Percentiles rank a stretch among this genome's conserved stretches.
Conservation (phyloP, 768 basidiomycete genomes). For the Postia placenta region DNA sequence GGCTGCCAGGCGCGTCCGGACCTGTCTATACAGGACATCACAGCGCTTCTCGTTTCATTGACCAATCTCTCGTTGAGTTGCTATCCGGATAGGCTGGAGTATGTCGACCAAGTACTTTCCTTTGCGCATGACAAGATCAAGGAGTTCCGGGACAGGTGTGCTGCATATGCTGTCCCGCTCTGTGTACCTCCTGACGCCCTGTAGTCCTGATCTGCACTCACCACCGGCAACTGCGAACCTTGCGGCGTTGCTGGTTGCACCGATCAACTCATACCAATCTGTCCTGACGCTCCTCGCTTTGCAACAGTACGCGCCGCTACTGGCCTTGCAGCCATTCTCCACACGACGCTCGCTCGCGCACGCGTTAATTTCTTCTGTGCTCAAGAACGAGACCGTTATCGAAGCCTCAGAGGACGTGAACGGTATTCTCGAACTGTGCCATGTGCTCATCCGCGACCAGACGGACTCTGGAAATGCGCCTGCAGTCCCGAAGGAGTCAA, state of each 20-base stretch:
- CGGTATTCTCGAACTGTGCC: slow-evolving; percentile 88
- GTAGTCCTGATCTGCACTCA: slow-evolving; percentile 82
- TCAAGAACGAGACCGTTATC: slow-evolving; percentile 95
- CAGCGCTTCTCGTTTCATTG: slow-evolving; percentile 90
- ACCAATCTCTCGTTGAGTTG: slow-evolving; percentile 94
- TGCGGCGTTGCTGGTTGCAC: slow-evolving; percentile 86
- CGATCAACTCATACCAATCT: slow-evolving; percentile 94
- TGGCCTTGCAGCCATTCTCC: slow-evolving; percentile 81
- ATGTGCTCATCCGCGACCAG: slow-evolving; percentile 87
- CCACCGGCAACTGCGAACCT: slow-evolving; percentile 86
- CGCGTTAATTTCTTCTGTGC: slow-evolving; percentile 86
- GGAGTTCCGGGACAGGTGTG: slow-evolving; percentile 76
- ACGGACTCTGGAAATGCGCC: slow-evolving; percentile 37
- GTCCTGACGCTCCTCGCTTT: slow-evolving; percentile 96
- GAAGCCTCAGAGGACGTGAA: slow-evolving; percentile 92
- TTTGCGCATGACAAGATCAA: slow-evolving; percentile 85
- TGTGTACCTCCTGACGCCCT: slow-evolving; percentile 4
- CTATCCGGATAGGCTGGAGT: slow-evolving; percentile 95
- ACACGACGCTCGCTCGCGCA: slow-evolving; percentile 92
- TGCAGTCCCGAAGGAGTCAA: slow-evolving; percentile 19
- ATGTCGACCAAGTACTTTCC: slow-evolving; percentile 91
- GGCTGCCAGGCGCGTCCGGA: slow-evolving; percentile 85
- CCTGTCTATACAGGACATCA: slow-evolving; percentile 94
- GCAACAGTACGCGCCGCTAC: slow-evolving; percentile 80
- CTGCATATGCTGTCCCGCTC: not conserved